Percentiles rank a stretch among this genome's conserved stretches.
Evolutionary conservation across 108 stramenopile genomes (phyloP).

Genomic region (Cyclotella distinguenda): DNA sequence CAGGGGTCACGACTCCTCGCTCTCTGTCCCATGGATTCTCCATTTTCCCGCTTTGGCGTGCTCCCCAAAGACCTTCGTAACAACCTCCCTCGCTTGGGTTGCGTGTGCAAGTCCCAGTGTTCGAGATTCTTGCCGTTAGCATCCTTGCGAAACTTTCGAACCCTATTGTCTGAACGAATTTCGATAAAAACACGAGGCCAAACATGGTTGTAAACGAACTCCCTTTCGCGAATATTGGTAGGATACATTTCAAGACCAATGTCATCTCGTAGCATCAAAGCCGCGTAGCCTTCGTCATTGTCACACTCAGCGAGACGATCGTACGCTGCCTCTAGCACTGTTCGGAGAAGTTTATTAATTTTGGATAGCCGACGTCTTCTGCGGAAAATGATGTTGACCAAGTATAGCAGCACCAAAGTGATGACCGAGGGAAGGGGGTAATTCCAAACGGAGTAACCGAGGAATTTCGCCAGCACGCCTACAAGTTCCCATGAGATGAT

Average conservation of each 20-base stretch:
- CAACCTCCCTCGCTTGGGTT: slow-evolving; percentile 26
- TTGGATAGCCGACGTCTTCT: slow-evolving; percentile 21
- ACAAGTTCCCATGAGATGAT: slow-evolving; percentile 22
- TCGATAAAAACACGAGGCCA: slow-evolving; percentile 40
- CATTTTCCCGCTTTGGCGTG: background rate
- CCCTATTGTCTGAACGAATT: slow-evolving; percentile 38
- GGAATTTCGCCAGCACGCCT: slow-evolving; percentile 5
- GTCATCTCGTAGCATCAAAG: slow-evolving; percentile 36
- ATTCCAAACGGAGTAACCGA: background rate
- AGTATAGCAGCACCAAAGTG: slow-evolving; percentile 1
- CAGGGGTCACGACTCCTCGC: slow-evolving; percentile 24
- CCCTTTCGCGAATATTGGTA: slow-evolving; percentile 18
- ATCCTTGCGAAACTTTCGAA: slow-evolving; percentile 32
- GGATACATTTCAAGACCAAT: slow-evolving; percentile 40
- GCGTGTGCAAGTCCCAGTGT: slow-evolving; percentile 38
- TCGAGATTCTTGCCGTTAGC: slow-evolving; percentile 35
- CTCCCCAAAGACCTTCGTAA: slow-evolving; percentile 28
- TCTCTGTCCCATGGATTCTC: background rate
- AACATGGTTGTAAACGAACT: slow-evolving; percentile 32
- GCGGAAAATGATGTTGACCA: background rate
- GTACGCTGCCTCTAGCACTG: slow-evolving; percentile 26
- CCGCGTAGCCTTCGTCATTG: slow-evolving; percentile 36
- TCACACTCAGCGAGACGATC: slow-evolving; percentile 42
- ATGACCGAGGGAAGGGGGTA: slow-evolving; percentile 16
- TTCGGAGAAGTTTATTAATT: slow-evolving; percentile 19